These are phyloP conservation scores for Flammula alnicola DNA, from an alignment of 1,284 basidiomycete species.

Conservation along the genomic window DNA sequence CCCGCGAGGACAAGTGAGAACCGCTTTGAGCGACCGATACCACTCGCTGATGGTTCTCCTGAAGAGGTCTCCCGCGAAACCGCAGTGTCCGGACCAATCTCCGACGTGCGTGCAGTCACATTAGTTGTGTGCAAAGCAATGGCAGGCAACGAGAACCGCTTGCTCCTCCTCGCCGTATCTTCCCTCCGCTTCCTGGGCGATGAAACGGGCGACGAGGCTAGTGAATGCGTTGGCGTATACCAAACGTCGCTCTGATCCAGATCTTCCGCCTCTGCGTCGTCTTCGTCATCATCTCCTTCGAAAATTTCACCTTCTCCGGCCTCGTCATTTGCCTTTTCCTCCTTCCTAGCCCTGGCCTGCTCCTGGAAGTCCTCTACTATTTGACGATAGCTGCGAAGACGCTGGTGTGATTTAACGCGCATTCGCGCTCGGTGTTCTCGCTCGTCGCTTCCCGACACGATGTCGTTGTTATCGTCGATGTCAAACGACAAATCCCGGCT, in stretches of 20 bases:
- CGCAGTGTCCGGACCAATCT: constrained; percentile 12
- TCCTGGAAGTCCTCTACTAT: constrained; percentile 66
- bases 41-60: constrained; percentile 10
- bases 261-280: constrained; percentile 27
- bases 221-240: constrained; percentile 18
- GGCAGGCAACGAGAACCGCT: constrained; percentile 76
- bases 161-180: constrained; percentile 63
- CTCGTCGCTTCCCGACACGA: constrained; percentile 14
- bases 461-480: constrained; percentile 9
- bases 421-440: constrained; percentile 19
- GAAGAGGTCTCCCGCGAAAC: constrained; percentile 17
- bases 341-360: constrained; percentile 14
- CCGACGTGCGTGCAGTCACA: constrained; percentile 64
- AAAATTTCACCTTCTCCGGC: constrained; percentile 22
- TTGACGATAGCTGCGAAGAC: constrained; percentile 66
- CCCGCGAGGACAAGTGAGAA: constrained; percentile 63
- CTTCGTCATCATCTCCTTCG: constrained; percentile 30
- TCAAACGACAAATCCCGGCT: constrained; percentile 21
- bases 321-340: constrained; percentile 1
- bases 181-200: constrained; percentile 46
- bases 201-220: constrained; percentile 26
- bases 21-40: constrained; percentile 42
- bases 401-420: constrained; percentile 40
- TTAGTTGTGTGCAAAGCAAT: constrained; percentile 72
- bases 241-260: constrained; percentile 13